A percentile compares a stretch with the other conserved stretches of the same genome.
Conservation (phyloP, 176 grass and related monocot genomes). For the Oryza australiensis region DNA sequence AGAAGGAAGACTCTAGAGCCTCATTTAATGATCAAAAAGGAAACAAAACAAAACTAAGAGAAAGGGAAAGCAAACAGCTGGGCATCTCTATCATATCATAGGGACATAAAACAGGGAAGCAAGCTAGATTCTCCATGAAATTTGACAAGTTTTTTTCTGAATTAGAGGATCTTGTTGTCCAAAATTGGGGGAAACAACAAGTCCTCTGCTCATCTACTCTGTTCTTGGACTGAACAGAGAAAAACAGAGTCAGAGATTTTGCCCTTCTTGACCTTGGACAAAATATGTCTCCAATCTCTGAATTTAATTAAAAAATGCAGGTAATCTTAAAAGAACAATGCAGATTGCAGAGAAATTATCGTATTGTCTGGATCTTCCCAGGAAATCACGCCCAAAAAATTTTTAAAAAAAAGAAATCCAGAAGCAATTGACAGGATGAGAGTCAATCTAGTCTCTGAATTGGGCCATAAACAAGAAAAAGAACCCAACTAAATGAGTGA, state of each 20-base stretch:
- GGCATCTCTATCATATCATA: slow-evolving; percentile 18
- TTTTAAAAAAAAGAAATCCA: background rate
- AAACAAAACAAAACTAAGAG: background rate
- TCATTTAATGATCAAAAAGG: slow-evolving; percentile 27
- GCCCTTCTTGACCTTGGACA: slow-evolving; percentile 1
- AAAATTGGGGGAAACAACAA: background rate
- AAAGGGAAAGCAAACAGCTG: background rate
- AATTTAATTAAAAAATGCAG: slow-evolving; percentile 1
- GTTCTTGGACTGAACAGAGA: slow-evolving; percentile 15
- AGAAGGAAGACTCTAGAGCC: background rate
- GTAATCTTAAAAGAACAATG: background rate
- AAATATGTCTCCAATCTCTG: slow-evolving; percentile 6
- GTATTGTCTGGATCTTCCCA: background rate
- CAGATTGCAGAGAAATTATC: background rate
- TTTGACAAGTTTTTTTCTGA: slow-evolving; percentile 5
- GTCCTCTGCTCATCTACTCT: background rate
- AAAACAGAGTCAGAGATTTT: background rate
- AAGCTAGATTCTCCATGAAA: slow-evolving; percentile 33
- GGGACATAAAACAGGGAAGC: slow-evolving; percentile 12
- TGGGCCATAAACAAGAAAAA: background rate
- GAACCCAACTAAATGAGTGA: background rate
- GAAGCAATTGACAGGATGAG: background rate
- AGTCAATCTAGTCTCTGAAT: slow-evolving; percentile 32
- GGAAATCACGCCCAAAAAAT: background rate
- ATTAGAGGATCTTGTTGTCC: slow-evolving; percentile 9